phyloP scores from a whole-genome alignment of 495 filamentous ascomycete genomes.

The Glarea lozoyensis region DNA sequence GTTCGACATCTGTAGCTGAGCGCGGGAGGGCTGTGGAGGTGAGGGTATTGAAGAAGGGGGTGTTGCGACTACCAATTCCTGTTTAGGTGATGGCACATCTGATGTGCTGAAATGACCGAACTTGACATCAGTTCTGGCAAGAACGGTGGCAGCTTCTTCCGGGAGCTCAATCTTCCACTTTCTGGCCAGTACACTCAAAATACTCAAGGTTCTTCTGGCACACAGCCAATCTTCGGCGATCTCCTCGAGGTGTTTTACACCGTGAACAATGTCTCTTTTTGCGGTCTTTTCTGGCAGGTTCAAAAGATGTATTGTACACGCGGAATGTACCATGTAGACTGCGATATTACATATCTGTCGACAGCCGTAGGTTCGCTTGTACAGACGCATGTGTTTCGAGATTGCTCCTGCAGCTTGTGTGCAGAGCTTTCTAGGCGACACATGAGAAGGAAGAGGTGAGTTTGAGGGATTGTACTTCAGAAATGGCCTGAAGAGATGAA shows the following conservation, averaged over 20 bases:
- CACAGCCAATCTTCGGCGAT: constrained; percentile 94
- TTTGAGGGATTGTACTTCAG: constrained; percentile 75
- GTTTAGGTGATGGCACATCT: constrained; percentile 43
- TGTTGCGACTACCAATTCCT: constrained; percentile 12
- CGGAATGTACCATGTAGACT: constrained; percentile 89
- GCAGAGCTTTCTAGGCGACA: constrained; percentile 85
- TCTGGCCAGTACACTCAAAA: constrained; percentile 73
- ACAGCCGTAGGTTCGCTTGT: constrained; percentile 84
- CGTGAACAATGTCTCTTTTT: constrained; percentile 78
- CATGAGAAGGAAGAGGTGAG: constrained; percentile 77
- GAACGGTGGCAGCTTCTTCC: constrained; percentile 64
- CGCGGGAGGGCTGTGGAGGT: constrained; percentile 2
- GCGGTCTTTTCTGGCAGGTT: constrained; percentile 88
- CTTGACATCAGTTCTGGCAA: constrained; percentile 53
- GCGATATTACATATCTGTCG: constrained; percentile 92
- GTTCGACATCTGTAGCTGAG: constrained; percentile 1
- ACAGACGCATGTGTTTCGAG: constrained; percentile 84
- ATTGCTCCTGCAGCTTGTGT: constrained; percentile 81
- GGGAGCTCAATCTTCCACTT: constrained; percentile 87
- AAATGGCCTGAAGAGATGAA: constrained; percentile 95
- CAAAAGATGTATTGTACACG: constrained; percentile 88
- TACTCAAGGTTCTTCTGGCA: constrained; percentile 74
- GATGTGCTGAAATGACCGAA: constrained; percentile 44
- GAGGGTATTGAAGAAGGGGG: constrained; percentile 12
- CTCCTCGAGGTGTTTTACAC: constrained; percentile 88